Evolutionary conservation across 805 yeast species (phyloP), one percentile per base, ranked within the genome.

Genomic region (Schwanniomyces vanrijiae): DNA sequence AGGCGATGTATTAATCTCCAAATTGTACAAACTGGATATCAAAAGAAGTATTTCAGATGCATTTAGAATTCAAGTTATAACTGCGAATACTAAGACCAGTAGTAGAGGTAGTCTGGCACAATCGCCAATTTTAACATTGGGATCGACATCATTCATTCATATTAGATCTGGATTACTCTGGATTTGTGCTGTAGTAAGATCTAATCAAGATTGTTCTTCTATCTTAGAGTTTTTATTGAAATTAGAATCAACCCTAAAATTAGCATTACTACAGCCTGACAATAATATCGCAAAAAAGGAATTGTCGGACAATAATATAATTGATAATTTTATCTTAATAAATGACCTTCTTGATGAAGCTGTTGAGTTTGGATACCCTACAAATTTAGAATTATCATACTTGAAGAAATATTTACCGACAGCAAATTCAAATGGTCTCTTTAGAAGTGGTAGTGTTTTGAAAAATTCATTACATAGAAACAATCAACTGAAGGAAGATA

Each of bases 131-230:
- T 69, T 92, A 38, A 94, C 98, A 0, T 68, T 94, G 38, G 98
- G 98, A 1, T 88, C 96, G 0, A 94, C 98, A 0, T 86, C 96
- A 0, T 94, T 92, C 61, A 76, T 90, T 45, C 91, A 90, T 59
- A 83, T 88, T 41, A 81, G 80, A 53, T 72, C 77, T 24, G 75
- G 75, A 11, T 71, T 76, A 43, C 56, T 92, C 13, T 94, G 95
- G 86, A 57, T 90, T 7, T 96, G 91, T 9, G 96, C 91, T 0
- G 90, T 91, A n/a, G 82, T 95, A 0, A 78, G 97, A 51, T 84
- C 90, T 37, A 94, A 92, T 61, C 88, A 85, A 31, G 97, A 92
- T 61, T 90, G 91, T 28, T 81, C 90, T 1, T 64, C 82, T 3
- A 80, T 91, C 1, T 80, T 90, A 60, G 97, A 92, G 69, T 88